phyloP scores from a whole-genome alignment of 495 filamentous ascomycete species.

The Penicillium lagena region DNA sequence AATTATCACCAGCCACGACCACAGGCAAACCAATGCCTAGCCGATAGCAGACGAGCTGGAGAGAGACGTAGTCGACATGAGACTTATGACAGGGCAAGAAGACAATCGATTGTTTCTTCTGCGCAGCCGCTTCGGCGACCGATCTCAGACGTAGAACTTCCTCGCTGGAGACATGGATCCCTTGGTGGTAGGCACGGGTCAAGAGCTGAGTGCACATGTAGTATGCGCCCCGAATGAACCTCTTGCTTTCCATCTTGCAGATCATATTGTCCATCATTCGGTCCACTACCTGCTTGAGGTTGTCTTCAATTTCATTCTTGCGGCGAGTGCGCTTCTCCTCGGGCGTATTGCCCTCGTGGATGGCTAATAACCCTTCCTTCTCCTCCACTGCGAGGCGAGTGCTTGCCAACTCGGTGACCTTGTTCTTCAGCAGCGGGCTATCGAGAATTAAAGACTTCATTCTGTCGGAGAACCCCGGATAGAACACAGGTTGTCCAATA shows the following conservation, averaged over 20 bases:
- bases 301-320: constrained; percentile 56
- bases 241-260: constrained; percentile 95
- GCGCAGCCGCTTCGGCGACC: constrained; percentile 73
- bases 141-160: constrained; percentile 77
- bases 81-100: constrained; percentile 93
- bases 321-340: constrained; percentile 47
- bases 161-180: constrained; percentile 90
- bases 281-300: constrained; percentile 69
- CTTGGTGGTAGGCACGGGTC: constrained; percentile 91
- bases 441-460: constrained; percentile 73
- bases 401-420: constrained; percentile 71
- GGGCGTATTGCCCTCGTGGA: constrained; percentile 27
- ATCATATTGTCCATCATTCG: constrained; percentile 91
- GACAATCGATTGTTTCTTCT: constrained; percentile 89
- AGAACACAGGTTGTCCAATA: constrained; percentile 90
- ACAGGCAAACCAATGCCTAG: constrained; percentile 82
- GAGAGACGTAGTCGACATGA: constrained; percentile 90
- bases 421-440: constrained; percentile 66
- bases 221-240: constrained; percentile 87
- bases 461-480: constrained; percentile 81
- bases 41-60: constrained; percentile 92
- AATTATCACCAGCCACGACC: constrained; percentile 92
- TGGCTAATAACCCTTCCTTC: constrained; percentile 60
- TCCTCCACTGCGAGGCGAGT: constrained; percentile 68
- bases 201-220: constrained; percentile 83